Evolutionary conservation across 257 asterid genomes (phyloP).

Genomic region (Rubia yunnanensis): DNA sequence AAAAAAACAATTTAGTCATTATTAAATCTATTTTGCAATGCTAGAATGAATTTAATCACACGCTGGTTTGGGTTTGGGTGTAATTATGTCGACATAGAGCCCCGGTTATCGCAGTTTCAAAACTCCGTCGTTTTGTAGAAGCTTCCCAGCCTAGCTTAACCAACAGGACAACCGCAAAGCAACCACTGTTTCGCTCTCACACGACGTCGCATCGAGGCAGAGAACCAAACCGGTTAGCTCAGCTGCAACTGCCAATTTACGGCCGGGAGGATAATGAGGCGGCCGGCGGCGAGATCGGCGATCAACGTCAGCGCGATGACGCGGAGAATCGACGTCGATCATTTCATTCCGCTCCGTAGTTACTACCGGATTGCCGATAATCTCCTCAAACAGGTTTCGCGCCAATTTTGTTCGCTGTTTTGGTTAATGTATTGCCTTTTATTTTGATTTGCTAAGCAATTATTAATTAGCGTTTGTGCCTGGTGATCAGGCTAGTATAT

Average conservation of each 20-base stretch:
- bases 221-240: background rate
- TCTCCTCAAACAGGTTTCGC: conserved; percentile 77
- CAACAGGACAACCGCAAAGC: background rate
- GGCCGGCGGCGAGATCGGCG: conserved; percentile 41
- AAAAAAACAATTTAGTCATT: too few relatives aligned
- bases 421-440: background rate
- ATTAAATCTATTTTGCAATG: too few relatives aligned
- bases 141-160: background rate
- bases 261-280: conserved; percentile 46
- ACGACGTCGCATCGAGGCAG: background rate
- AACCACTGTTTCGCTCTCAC: background rate
- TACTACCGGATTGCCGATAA: conserved; percentile 83
- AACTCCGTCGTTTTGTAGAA: background rate
- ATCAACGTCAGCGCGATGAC: conserved; percentile 37
- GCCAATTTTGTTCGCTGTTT: background rate
- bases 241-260: background rate
- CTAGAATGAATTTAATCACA: too few relatives aligned
- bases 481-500: conserved; percentile 52
- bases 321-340: conserved; percentile 55
- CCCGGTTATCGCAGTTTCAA: background rate
- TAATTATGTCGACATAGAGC: background rate
- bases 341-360: conserved; percentile 70
- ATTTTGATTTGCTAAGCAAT: background rate
- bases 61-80: too few relatives aligned
- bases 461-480: background rate